Evolutionary conservation across 345 rosid genomes (phyloP), one percentile per base, ranked within the genome.

Genomic region (Citrus unshiu): DNA sequence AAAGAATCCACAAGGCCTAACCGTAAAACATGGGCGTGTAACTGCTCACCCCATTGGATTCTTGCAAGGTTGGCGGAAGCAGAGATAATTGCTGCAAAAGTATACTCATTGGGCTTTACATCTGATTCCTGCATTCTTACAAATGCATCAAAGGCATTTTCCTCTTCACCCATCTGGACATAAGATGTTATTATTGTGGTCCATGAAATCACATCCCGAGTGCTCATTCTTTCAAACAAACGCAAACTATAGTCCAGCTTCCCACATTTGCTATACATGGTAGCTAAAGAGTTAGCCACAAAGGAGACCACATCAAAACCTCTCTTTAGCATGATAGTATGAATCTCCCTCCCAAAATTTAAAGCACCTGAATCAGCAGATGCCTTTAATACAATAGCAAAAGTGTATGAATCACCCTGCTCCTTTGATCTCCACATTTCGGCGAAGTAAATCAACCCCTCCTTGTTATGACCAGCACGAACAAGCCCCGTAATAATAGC

Each of bases 241-340:
- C 30, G 63, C 74, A 85, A 80, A 34, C 95, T 95, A 58, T 85
- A 87, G 54, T 84, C 86, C 80, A 91, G 72, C 78, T 90, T 90
- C 75, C 96, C 92, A 81, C 99, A 93, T 80, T 92, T 90, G 83
- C 85, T 90, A 51, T 92, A 95, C 92, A 95, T 86, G 3, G 90
- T 87, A 25, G 83, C 84, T 39, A 95, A 91, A 35, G 95, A 88
- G 78, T 95, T 93, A 10, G 87, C 95, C 70, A 92, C 98, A 30
- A 84, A 89, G 13, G 95, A 82, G 79, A 37, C 84, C 16, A 56
- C 74, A 81, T 81, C 85, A 71, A 91, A 83, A 58, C 93, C 92
- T 79, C 81, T 89, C 87, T 90, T 88, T 64, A 91, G 29, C 6
- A 84, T 79, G 76, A 87, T 89, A 68, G 90, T 81, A 76, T 92